Evolutionary conservation across 495 filamentous ascomycete genomes (phyloP).

Genomic region (Penicillium paxilli): DNA sequence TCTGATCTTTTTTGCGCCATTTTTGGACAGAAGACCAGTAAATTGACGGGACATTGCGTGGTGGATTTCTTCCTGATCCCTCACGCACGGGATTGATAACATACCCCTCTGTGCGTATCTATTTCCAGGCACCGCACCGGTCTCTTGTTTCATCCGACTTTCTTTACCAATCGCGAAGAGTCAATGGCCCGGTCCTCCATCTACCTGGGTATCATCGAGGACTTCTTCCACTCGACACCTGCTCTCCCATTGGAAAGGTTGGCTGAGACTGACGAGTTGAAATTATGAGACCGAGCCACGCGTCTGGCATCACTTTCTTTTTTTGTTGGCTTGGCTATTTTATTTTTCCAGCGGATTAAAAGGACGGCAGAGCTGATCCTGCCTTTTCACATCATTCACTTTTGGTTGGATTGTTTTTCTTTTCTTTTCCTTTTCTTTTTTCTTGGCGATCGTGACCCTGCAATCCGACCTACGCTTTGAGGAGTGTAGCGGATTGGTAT

Average conservation of each 20-base stretch:
- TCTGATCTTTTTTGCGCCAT: constrained; percentile 8
- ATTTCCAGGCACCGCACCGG: constrained; percentile 6
- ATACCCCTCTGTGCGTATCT: constrained; percentile 5
- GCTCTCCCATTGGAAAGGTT: not conserved
- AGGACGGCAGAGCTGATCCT: constrained; percentile 4
- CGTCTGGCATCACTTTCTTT: not conserved
- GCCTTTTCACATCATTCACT: not conserved
- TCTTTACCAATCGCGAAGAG: not conserved
- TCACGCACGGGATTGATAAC: constrained; percentile 13
- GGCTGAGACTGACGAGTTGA: not conserved
- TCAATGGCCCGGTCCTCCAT: not conserved
- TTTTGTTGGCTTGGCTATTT: constrained; percentile 2
- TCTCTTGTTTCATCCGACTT: not conserved
- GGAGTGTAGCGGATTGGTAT: constrained; percentile 1
- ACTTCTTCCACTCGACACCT: not conserved
- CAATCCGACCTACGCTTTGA: not conserved
- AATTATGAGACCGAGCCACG: not conserved
- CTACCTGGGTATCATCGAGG: not conserved
- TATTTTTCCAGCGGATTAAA: constrained; percentile 10
- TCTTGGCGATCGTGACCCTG: constrained; percentile 1
- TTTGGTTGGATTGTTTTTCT: not conserved
- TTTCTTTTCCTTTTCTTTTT: not conserved
- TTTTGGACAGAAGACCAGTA: constrained; percentile 2
- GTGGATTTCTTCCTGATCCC: constrained; percentile 10
- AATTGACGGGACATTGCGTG: constrained; percentile 11